phyloP scores from a whole-genome alignment of 805 yeast species.

The Priceomyces carsonii region DNA sequence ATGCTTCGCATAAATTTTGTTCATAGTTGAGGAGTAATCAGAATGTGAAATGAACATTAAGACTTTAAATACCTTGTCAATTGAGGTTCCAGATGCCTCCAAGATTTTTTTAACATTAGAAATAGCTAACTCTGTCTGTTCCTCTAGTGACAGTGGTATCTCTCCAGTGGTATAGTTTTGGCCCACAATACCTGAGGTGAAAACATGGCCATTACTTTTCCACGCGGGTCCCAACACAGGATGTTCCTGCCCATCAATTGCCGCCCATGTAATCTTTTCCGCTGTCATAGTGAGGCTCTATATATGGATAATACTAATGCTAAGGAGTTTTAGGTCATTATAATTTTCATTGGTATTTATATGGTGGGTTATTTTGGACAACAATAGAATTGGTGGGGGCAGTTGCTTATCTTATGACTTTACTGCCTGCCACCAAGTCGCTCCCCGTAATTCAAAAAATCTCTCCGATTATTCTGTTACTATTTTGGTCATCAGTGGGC shows the following conservation, averaged over 20 bases:
- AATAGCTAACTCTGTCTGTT: constrained; percentile 49
- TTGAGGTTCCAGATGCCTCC: constrained; percentile 45
- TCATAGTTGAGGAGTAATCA: constrained; percentile 42
- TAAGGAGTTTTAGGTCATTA: too few relatives aligned
- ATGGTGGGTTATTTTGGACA: too few relatives aligned
- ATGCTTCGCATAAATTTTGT: constrained; percentile 46
- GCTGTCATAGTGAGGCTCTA: constrained; percentile 18
- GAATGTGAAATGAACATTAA: constrained; percentile 48
- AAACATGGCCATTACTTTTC: constrained; percentile 31
- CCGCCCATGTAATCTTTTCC: constrained; percentile 23
- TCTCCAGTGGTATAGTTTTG: constrained; percentile 38
- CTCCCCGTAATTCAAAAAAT: too few relatives aligned
- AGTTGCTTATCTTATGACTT: too few relatives aligned
- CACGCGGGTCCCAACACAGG: constrained; percentile 31
- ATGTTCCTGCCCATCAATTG: constrained; percentile 30
- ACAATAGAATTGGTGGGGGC: too few relatives aligned
- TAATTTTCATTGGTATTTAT: too few relatives aligned
- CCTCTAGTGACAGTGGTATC: constrained; percentile 42
- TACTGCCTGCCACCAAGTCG: too few relatives aligned
- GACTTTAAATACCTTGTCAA: constrained; percentile 50
- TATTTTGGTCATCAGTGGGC: too few relatives aligned
- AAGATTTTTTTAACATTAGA: constrained; percentile 43
- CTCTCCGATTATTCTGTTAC: too few relatives aligned
- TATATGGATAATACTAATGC: too few relatives aligned
- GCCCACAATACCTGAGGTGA: constrained; percentile 53